Percentiles rank a stretch among this genome's conserved stretches.
phyloP scores from a whole-genome alignment of 2,329 filamentous ascomycete genomes.

The Pezicula neosporulosa region DNA sequence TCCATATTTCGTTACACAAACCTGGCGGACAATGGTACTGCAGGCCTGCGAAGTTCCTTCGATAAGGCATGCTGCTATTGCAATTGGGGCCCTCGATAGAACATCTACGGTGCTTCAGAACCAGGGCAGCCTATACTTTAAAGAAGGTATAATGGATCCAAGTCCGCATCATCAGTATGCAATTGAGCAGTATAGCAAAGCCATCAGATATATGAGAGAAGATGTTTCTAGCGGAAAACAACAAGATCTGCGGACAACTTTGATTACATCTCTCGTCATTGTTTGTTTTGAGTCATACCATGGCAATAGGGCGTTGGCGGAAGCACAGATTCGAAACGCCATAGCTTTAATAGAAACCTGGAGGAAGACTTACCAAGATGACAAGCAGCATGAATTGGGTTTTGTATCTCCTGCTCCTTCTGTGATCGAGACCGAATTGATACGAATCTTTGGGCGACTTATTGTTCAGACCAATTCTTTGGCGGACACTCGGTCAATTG shows the following conservation, averaged over 20 bases:
- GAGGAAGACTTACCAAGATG: constrained; percentile 18
- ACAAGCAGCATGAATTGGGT: constrained; percentile 11
- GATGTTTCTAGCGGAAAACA: constrained; percentile 9
- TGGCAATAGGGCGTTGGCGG: constrained; percentile 16
- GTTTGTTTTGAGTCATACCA: constrained; percentile 17
- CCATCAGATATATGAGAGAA: constrained; percentile 12
- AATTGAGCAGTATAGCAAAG: constrained; percentile 15
- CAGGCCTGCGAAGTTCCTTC: constrained; percentile 13
- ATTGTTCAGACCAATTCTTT: constrained; percentile 61
- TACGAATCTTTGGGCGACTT: constrained; percentile 58
- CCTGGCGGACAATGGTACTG: constrained; percentile 15
- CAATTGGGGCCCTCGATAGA: constrained; percentile 18
- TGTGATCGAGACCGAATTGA: constrained; percentile 49
- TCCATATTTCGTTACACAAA: constrained; percentile 13
- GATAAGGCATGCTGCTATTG: constrained; percentile 16
- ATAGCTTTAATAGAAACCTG: constrained; percentile 24
- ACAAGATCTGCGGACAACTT: constrained; percentile 11
- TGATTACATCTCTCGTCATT: constrained; percentile 16
- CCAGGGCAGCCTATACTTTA: background rate
- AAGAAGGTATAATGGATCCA: constrained; percentile 1
- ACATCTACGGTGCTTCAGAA: constrained; percentile 7
- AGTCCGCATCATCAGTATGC: constrained; percentile 12
- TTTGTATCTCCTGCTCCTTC: constrained; percentile 19
- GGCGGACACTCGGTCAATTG: constrained; percentile 10
- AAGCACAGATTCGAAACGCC: constrained; percentile 14